Conservation (phyloP, 305 asterid species). For the Striga hermonthica region DNA sequence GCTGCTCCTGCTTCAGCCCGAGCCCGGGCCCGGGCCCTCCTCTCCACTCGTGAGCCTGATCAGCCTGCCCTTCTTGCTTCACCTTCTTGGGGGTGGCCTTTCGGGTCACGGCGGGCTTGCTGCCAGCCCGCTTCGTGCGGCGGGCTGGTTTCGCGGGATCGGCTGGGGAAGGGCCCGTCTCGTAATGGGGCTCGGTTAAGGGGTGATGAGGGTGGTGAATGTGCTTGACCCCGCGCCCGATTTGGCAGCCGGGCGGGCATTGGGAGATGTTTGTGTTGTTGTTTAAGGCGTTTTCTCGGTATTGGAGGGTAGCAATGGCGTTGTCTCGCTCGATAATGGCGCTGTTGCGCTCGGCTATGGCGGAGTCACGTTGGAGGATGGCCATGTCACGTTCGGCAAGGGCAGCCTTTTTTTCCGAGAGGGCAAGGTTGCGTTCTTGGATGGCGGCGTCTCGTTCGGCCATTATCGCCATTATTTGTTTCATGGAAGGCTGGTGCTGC, state of each 20-base stretch:
- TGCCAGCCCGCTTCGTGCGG: constrained; percentile 48
- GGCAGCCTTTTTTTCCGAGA: constrained; percentile 87
- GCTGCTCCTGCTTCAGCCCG: constrained; percentile 40
- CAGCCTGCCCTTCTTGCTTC: constrained; percentile 5
- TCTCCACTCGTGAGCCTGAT: constrained; percentile 48
- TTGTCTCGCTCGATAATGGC: constrained; percentile 86
- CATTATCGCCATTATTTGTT: constrained; percentile 77
- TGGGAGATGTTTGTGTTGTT: constrained; percentile 39
- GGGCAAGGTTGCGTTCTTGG: constrained; percentile 81
- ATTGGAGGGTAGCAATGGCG: constrained; percentile 81
- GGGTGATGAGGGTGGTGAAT: constrained; percentile 68
- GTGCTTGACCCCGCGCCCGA: constrained; percentile 68
- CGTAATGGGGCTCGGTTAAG: constrained; percentile 35
- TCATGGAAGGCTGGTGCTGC: constrained; percentile 68
- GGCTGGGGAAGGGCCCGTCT: constrained; percentile 36
- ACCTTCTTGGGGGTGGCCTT: constrained; percentile 47
- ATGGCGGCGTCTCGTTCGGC: constrained; percentile 93
- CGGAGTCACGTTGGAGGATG: constrained; percentile 75
- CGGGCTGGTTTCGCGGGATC: constrained; percentile 60
- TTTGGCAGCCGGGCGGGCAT: constrained; percentile 73
- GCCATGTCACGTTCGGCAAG: constrained; percentile 88
- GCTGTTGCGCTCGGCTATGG: constrained; percentile 74
- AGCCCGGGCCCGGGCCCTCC: constrained; percentile 25
- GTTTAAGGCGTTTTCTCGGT: constrained; percentile 55
- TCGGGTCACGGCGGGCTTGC: constrained; percentile 37